Percentiles rank a stretch among this genome's conserved stretches.
Conservation (phyloP, 768 basidiomycete species). For the Chalciporus pseudorubinellus region DNA sequence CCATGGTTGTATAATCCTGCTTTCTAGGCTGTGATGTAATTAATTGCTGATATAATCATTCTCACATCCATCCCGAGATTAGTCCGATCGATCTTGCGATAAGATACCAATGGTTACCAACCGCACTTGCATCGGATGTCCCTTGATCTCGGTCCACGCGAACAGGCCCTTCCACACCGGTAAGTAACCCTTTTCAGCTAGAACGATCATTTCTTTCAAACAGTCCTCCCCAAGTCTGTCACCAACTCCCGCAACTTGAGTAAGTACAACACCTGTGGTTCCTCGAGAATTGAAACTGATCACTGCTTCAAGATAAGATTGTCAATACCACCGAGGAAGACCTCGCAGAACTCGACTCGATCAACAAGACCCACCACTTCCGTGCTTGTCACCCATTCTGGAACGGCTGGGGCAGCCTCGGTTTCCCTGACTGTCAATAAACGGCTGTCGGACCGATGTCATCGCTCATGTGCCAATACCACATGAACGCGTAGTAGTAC, state of each 20-base stretch:
- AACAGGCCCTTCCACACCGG: conserved; percentile 57
- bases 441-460: neutral
- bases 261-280: conserved; percentile 22
- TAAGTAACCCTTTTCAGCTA: conserved; percentile 13
- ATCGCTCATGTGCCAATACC: neutral
- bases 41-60: no score
- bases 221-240: conserved; percentile 74
- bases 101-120: no score
- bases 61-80: no score
- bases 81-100: neutral
- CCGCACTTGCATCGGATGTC: no score
- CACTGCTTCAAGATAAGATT: conserved; percentile 43
- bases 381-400: conserved; percentile 60
- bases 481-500: conserved; percentile 1
- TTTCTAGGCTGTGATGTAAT: no score
- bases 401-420: conserved; percentile 59
- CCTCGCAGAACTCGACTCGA: conserved; percentile 49
- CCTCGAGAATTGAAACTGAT: neutral
- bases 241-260: conserved; percentile 58
- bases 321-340: conserved; percentile 62
- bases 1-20: no score
- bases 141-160: conserved; percentile 65
- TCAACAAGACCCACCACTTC: conserved; percentile 59
- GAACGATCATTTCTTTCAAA: neutral
- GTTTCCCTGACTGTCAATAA: conserved; percentile 51